Evolutionary conservation across 129 eudicot genomes (phyloP), one percentile per base, ranked within the genome.

Genomic region (Flaveria brownii): DNA sequence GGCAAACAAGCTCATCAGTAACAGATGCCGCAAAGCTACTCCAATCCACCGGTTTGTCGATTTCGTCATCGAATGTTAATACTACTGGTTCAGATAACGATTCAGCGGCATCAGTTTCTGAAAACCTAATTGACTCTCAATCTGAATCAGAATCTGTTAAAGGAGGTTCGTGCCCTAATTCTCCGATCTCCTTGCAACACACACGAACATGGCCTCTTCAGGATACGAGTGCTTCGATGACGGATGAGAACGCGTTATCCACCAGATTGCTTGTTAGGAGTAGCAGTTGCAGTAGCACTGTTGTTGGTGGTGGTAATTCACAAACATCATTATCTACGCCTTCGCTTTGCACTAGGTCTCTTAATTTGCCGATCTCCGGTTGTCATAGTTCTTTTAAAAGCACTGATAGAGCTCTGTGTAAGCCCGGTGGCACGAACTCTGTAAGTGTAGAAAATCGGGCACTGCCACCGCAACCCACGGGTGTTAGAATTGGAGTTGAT

Each of bases 311-410:
- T 59, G 33, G 49, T 45, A 12, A 12, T 45, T 73, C 74, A 0
- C 73, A 77, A 72, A 45, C 75, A 45, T 80, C 79, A 55, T 60
- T 69, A 23, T 76, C 81, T 39, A 42, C 86, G 9, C 72, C 85
- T 1, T 81, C 89, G 9, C 66, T 87, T 73, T 91, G 96, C 62
- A 80, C 90, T 2, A 83, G 97, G 5, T 91, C 97, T n/a, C 85
- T 91, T 49, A 85, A 89, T 82, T 78, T 91, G 45, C 63, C 86
- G 8, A 56, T 67, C 9, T 75, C 85, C 1, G 51, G 62, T 23
- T 25, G 16, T 30, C 79, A 78, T 41, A 30, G 17, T 56, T 22
- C 83, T 52, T 77, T 71, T 16, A 77, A 82, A 54, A 67, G 15
- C 49, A n/a, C 55, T 26, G 52, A 59, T 26, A 25, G 67, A 7